phyloP scores from a whole-genome alignment of 345 rosid species.

The Eucalyptus tenuipes region DNA sequence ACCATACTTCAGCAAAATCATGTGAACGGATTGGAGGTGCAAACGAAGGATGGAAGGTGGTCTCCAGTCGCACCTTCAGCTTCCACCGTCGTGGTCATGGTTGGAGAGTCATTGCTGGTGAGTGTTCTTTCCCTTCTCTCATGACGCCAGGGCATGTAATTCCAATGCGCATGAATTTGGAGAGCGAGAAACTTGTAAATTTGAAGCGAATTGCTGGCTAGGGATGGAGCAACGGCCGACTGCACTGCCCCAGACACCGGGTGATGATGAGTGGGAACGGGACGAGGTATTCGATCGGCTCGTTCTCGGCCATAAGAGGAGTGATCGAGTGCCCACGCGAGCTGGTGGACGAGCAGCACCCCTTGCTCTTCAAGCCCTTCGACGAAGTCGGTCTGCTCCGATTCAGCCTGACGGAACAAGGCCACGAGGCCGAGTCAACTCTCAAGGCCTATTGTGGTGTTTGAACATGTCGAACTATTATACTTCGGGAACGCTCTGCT shows the following conservation, averaged over 20 bases:
- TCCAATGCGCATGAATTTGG: not conserved
- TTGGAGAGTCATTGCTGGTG: not conserved
- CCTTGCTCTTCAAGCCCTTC: slow-evolving; percentile 18
- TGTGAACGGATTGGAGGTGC: not conserved
- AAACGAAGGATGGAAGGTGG: not conserved
- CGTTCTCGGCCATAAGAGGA: slow-evolving; percentile 5
- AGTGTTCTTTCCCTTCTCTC: not conserved
- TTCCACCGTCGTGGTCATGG: not conserved
- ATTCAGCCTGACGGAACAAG: not conserved
- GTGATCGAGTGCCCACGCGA: slow-evolving; percentile 6
- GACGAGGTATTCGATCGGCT: slow-evolving; percentile 8
- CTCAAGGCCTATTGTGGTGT: slow-evolving; percentile 4
- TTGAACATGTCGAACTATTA: not conserved
- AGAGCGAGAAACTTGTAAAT: not conserved
- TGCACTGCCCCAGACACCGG: not conserved
- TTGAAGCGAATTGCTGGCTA: not conserved
- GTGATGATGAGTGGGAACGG: not conserved
- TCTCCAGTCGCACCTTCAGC: not conserved
- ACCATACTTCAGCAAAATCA: not conserved
- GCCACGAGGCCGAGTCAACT: not conserved
- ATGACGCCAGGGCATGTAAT: not conserved
- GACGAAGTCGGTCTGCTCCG: not conserved
- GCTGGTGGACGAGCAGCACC: slow-evolving; percentile 14
- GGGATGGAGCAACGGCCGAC: slow-evolving; percentile 3
- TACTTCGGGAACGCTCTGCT: not conserved